These are phyloP conservation scores for Apiospora kogelbergensis DNA, from an alignment of 2,329 filamentous ascomycete genomes.

Conservation along the genomic window DNA sequence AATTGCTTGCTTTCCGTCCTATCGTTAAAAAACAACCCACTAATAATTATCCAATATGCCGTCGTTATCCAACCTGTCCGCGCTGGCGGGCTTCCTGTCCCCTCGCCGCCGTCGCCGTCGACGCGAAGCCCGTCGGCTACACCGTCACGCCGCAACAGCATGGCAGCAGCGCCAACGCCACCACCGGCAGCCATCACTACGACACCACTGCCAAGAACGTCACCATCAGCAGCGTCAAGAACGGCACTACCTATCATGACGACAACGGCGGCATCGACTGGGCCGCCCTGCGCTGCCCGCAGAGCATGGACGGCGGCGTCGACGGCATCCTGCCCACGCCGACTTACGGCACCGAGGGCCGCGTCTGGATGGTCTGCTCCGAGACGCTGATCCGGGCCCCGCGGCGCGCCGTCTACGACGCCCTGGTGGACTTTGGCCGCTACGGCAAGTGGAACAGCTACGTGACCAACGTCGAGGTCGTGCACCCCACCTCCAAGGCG, in stretches of 20 bases:
- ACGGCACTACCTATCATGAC: not conserved
- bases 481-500: slow-evolving; percentile 21
- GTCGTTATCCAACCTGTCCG: not conserved
- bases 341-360: slow-evolving; percentile 22
- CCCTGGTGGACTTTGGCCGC: slow-evolving; percentile 25
- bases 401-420: slow-evolving; percentile 17
- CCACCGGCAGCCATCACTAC: not conserved
- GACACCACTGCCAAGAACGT: not conserved
- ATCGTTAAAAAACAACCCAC: not conserved
- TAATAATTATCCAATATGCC: not conserved
- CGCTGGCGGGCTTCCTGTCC: not conserved
- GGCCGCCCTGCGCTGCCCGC: slow-evolving; percentile 10
- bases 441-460: slow-evolving; percentile 29
- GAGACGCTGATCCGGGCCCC: slow-evolving; percentile 22
- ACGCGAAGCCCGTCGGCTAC: not conserved
- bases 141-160: not conserved
- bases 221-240: not conserved
- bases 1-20: slow-evolving; percentile 1
- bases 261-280: not conserved
- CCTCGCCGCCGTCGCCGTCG: not conserved
- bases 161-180: not conserved
- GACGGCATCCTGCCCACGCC: slow-evolving; percentile 13
- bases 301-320: not conserved
- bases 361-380: slow-evolving; percentile 26
- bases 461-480: slow-evolving; percentile 22